Base-by-base conservation (phyloP, 495 filamentous ascomycete species). In the Xylaria longipes region DNA sequence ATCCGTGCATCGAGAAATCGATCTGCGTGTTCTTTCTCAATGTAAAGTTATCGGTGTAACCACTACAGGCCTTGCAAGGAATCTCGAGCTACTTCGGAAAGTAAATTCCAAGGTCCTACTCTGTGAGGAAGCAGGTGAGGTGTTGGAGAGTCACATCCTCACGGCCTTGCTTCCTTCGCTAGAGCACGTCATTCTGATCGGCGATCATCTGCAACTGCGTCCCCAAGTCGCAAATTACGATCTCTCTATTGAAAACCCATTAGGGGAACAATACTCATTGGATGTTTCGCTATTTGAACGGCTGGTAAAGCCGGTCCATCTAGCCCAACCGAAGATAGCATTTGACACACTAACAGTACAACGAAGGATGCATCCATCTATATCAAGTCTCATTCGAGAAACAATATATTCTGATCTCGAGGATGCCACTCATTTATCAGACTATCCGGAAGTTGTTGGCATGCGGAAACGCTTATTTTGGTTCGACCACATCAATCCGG, bases 91-190 rank as follows among this genome's bases (percentile, higher is more conserved):
- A 57, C 84, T 96, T 1, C 84, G 85, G 29, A 83, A 84, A 12
- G 71, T 95, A 3, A 74, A 79, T 17, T 81, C 84, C 29, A 95
- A 95, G 74, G 88, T 93, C 2, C 66, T 96, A 41, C 45, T 95
- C 17, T 90, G 88, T 65, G 92, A 94, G 80, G 93, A 95, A 74
- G 93, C 92, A 4, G 92, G 87, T 1, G 91, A 94, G 72, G 90
- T 95, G 0, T 76, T 94, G 27, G 92, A 95, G 73, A 84, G 89
- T 0, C 91, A 94, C 74, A 78, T 90, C 0, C 80, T 95, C 5
- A 87, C 90, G 0, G 87, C 91, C 0, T 73, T 96, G 2, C 74
- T 94, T 56, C 92, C 91, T 0, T 87, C 85, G 0, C 76, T 94
- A 3, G 87, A 95, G 75, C 93, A 95, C 72, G 80, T 83, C 41